These are phyloP conservation scores for Fusarium sp. DNA, from an alignment of 2,329 filamentous ascomycete species.

Conservation along the genomic window DNA sequence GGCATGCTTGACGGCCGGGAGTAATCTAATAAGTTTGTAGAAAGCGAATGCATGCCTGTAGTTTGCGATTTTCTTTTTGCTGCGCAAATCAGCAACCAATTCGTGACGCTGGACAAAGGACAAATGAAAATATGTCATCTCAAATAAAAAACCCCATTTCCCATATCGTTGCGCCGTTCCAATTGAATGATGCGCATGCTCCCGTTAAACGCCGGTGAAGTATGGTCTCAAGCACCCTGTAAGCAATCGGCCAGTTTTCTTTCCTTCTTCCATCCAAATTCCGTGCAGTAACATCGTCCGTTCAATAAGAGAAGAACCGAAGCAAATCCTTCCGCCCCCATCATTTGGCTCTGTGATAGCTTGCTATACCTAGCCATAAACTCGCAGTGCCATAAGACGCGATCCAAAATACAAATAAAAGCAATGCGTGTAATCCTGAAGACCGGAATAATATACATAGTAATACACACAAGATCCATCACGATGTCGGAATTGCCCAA, in stretches of 20 bases:
- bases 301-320: conserved; percentile 24
- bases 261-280: conserved; percentile 17
- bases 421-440: conserved; percentile 34
- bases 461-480: conserved; percentile 41
- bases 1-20: conserved; percentile 35
- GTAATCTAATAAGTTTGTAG: conserved; percentile 37
- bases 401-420: conserved; percentile 11
- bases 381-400: conserved; percentile 5
- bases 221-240: conserved; percentile 1
- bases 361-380: conserved; percentile 1
- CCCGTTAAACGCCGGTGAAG: conserved; percentile 34
- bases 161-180: conserved; percentile 35
- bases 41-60: conserved; percentile 33
- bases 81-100: conserved; percentile 29
- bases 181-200: conserved; percentile 32
- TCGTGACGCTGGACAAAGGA: conserved; percentile 41
- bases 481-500: background rate
- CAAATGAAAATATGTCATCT: conserved; percentile 29
- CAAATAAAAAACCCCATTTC: conserved; percentile 16
- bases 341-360: conserved; percentile 9
- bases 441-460: conserved; percentile 38
- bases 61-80: conserved; percentile 23
- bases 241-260: conserved; percentile 14
- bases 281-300: conserved; percentile 16
- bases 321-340: background rate